These are phyloP conservation scores for Metschnikowia bowlesiae DNA, from an alignment of 805 yeast genomes.

Conservation along the genomic window DNA sequence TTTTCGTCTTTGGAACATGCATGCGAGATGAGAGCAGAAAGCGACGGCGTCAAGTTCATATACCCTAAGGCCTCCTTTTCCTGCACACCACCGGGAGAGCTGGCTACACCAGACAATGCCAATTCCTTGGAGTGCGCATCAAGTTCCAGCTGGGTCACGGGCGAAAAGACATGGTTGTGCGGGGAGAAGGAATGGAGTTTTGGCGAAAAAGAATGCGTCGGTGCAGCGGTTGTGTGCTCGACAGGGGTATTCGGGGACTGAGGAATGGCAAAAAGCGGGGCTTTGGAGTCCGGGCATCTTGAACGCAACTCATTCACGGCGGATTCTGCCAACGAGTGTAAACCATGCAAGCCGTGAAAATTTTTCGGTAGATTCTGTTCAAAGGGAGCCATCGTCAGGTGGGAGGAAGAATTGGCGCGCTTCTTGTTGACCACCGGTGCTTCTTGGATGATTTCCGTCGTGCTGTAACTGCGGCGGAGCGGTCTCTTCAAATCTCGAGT, in stretches of 20 bases:
- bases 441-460: constrained; percentile 3
- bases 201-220: background rate
- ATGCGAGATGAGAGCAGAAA: constrained; percentile 34
- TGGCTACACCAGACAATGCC: constrained; percentile 3
- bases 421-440: constrained; percentile 5
- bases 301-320: constrained; percentile 27
- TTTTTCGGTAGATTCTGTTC: constrained; percentile 13
- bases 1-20: constrained; percentile 27
- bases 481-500: background rate
- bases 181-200: background rate
- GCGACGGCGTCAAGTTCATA: constrained; percentile 31
- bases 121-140: constrained; percentile 8
- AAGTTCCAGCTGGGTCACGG: background rate
- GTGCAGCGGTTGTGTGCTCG: background rate
- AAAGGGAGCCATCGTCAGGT: constrained; percentile 7
- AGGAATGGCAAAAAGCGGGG: background rate
- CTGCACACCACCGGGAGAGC: background rate
- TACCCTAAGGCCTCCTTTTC: constrained; percentile 15
- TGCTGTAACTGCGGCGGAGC: constrained; percentile 14
- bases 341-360: constrained; percentile 13
- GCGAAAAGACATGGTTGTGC: background rate
- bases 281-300: constrained; percentile 8
- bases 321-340: constrained; percentile 33
- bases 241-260: background rate
- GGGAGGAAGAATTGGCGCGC: constrained; percentile 20